Base-by-base conservation (phyloP, 768 basidiomycete genomes). In the Suillus hirtellus region DNA sequence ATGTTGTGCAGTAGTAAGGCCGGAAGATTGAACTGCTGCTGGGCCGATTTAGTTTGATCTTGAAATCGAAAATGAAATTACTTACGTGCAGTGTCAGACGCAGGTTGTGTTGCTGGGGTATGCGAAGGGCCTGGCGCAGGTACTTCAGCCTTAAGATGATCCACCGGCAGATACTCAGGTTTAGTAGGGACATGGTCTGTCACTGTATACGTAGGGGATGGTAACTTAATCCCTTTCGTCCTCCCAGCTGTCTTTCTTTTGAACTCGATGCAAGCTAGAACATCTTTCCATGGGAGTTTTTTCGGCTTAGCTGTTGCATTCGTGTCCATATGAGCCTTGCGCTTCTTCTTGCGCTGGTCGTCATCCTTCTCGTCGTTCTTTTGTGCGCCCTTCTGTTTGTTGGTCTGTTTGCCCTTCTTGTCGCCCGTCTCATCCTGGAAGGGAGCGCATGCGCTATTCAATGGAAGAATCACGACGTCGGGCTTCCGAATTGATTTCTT, bases 381-480 rank as follows among this genome's bases (percentile, higher is more conserved):
- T 2, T 43, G 42, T 42, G 7, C 1, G 38, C 12, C 38, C 40
- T 42, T 42, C 15, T 19, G 17, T 8, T 43, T 7, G 42, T 9
- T 17, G 7, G 3, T 43, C 42, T 43, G 42, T 17, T 9, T 3
- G 3, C 59, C 42, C 42, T 43, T 43, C 59, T 24, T 37, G 21
- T 6, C 2, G 7, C 27, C 27, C 10, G 11, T 46, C 19, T 46
- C 44, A 27, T 24, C 9, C 47, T 44, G 4, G 12, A 46, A 60
- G 9, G 43, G 19, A 19, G 44, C n/a, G 31, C 17, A 37, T 44
- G 43, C 34, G 19, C 37, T 43, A 6, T 10, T n/a, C 14, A 37
- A 44, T 31, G 53, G 52, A 11, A 62, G 24, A 40, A 62, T n/a
- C 12, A 62, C 54, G 8, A 62, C 0, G 31, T 62, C 61, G 10